These are phyloP conservation scores for Phytophthora pistaciae DNA, from an alignment of 352 stramenopile genomes.

Conservation along the genomic window DNA sequence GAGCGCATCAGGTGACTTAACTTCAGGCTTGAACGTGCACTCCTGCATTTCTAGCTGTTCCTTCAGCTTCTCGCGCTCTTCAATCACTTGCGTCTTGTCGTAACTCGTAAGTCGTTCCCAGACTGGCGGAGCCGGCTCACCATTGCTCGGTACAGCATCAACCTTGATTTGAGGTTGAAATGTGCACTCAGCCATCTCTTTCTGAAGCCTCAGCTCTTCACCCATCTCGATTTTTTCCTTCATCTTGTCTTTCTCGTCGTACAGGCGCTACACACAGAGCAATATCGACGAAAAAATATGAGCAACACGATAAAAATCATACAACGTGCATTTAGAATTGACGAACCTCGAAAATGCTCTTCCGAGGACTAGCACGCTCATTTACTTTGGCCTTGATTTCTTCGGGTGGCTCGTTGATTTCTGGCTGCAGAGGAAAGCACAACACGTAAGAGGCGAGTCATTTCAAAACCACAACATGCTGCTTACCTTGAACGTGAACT, in stretches of 20 bases:
- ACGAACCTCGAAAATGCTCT: slow-evolving; percentile 86
- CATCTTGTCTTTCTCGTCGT: slow-evolving; percentile 81
- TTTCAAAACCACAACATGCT: not conserved
- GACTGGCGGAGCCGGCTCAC: slow-evolving; percentile 54
- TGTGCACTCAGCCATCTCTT: slow-evolving; percentile 84
- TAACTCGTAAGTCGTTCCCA: slow-evolving; percentile 83
- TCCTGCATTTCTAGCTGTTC: slow-evolving; percentile 76
- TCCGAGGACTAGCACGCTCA: slow-evolving; percentile 63
- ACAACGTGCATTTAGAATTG: slow-evolving; percentile 29
- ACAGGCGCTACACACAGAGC: slow-evolving; percentile 62
- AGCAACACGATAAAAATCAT: slow-evolving; percentile 23
- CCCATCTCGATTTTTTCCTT: slow-evolving; percentile 83
- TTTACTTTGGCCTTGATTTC: slow-evolving; percentile 70
- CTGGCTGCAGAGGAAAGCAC: slow-evolving; percentile 45
- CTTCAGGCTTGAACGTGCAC: slow-evolving; percentile 87
- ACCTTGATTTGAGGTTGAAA: slow-evolving; percentile 78
- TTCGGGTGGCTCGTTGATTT: slow-evolving; percentile 61
- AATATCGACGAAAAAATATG: slow-evolving; percentile 13
- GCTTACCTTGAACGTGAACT: slow-evolving; percentile 82
- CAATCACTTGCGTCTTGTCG: slow-evolving; percentile 83
- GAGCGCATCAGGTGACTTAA: slow-evolving; percentile 59
- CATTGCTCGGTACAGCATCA: slow-evolving; percentile 35
- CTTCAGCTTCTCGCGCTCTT: slow-evolving; percentile 79
- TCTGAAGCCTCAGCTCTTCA: slow-evolving; percentile 72
- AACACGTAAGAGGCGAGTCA: slow-evolving; percentile 13